Evolutionary conservation across 1,139 yeast species (phyloP).

Genomic region (Saccharomyces hybrid): DNA sequence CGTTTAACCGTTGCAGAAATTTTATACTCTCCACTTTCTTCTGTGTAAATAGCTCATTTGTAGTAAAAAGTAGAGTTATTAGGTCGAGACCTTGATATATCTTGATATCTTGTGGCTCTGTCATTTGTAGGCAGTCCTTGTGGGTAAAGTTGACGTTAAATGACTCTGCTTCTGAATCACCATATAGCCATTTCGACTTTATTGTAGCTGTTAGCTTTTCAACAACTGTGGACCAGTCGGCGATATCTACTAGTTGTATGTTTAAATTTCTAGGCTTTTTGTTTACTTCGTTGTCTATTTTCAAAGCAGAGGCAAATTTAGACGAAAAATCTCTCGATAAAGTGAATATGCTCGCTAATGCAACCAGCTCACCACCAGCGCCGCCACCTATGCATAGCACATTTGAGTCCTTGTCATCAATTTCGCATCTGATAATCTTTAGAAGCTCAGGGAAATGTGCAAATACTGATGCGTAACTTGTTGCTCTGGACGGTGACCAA

Average conservation of each 20-base stretch:
- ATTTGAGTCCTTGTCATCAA: slow-evolving; percentile 18
- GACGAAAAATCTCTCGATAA: slow-evolving; percentile 25
- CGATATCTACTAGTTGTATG: slow-evolving; percentile 60
- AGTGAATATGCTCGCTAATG: slow-evolving; percentile 55
- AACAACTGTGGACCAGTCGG: slow-evolving; percentile 62
- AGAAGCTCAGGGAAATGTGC: slow-evolving; percentile 41
- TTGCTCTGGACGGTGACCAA: slow-evolving; percentile 80
- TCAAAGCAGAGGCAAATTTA: slow-evolving; percentile 29
- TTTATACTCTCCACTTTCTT: slow-evolving; percentile 54
- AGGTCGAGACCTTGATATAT: slow-evolving; percentile 32
- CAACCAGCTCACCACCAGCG: slow-evolving; percentile 78
- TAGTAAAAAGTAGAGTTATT: slow-evolving; percentile 71
- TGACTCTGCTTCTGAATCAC: slow-evolving; percentile 21
- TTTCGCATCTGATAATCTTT: slow-evolving; percentile 29
- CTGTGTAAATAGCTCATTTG: slow-evolving; percentile 74
- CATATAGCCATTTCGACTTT: slow-evolving; percentile 45
- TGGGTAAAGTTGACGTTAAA: slow-evolving; percentile 42
- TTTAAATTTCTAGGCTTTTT: slow-evolving; percentile 35
- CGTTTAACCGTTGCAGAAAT: slow-evolving; percentile 46
- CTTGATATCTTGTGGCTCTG: slow-evolving; percentile 9
- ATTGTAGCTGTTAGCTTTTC: slow-evolving; percentile 38
- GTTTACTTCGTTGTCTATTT: slow-evolving; percentile 5
- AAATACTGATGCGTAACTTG: slow-evolving; percentile 64
- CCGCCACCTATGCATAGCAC: slow-evolving; percentile 79
- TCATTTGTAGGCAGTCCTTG: slow-evolving; percentile 41